Evolutionary conservation across 2,329 filamentous ascomycete genomes (phyloP), one percentile per base, ranked within the genome.

Genomic region (Scolecobasidium constrictum): DNA sequence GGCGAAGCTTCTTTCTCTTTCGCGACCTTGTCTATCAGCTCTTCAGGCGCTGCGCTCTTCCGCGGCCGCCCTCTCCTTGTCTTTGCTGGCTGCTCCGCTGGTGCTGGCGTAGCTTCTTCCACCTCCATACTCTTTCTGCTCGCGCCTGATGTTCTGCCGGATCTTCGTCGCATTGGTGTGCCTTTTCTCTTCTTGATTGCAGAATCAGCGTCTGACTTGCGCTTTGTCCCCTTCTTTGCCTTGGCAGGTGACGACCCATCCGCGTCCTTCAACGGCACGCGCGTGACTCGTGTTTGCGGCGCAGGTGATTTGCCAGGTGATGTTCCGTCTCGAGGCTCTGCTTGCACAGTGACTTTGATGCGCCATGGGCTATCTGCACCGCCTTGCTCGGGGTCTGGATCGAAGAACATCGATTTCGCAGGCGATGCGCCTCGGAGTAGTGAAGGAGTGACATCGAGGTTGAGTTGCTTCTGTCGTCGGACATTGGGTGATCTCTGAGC

Each of bases 271-370:
- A 68, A 42, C 4, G 66, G 66, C 0, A 69, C 51, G 1, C 56
- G 64, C 4, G 58, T 65, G 0, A 63, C 65, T 18, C 23, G 20
- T 11, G 35, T 23, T 7, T 17, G 28, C 13, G 43, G 43, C 11
- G 26, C 31, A 17, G n/a, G 9, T 6, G 39, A 41, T 39, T 11
- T 17, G 6, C 5, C 7, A 16, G 15, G 6, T 12, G 26, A 41
- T 41, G 9, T 39, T 13, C 35, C 36, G 9, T 46, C 46, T 43
- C 50, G 55, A 28, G 63, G 64, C 48, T 69, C 65, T 12, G 67
- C 65, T 48, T 71, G 56, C 7, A 71, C 67, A 2, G 68, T 71
- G 43, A 71, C 67, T 44, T 65, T 68, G 53, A 71, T 67, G 45
- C 62, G 60, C 65, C 65, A 69, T 16, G 67, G 67, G 49, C 64